A percentile compares a stretch with the other conserved stretches of the same genome.
Conservation (phyloP, 2,329 filamentous ascomycete genomes). For the Alternaria solani region DNA sequence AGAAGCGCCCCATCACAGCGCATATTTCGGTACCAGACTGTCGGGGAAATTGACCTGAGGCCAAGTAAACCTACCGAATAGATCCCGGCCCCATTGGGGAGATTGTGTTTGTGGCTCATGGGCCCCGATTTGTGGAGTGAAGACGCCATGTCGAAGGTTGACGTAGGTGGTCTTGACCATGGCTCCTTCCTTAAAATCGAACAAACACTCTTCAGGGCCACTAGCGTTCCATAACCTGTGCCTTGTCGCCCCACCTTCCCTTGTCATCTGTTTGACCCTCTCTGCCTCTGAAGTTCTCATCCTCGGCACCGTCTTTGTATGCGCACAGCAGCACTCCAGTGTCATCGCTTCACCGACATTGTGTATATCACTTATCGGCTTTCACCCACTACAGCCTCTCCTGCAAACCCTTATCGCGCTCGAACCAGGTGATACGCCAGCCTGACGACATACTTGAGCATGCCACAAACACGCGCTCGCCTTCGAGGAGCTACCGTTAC, state of each 20-base stretch:
- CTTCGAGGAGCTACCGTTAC: background rate
- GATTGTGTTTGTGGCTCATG: conserved; percentile 13
- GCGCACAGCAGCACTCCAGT: background rate
- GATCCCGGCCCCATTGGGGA: conserved; percentile 7
- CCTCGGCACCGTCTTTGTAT: background rate
- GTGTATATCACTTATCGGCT: conserved; percentile 2
- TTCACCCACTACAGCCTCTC: background rate
- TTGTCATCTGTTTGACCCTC: background rate
- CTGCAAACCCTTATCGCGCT: background rate
- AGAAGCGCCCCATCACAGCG: conserved; percentile 34
- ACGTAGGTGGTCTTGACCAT: conserved; percentile 13
- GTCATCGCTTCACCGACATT: conserved; percentile 4
- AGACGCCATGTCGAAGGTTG: conserved; percentile 6
- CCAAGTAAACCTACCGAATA: conserved; percentile 31
- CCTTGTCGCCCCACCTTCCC: conserved; percentile 5
- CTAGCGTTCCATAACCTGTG: conserved; percentile 7
- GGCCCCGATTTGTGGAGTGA: conserved; percentile 4
- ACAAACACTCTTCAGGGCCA: background rate
- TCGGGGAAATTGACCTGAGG: conserved; percentile 37
- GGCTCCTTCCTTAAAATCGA: conserved; percentile 5
- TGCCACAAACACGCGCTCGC: background rate
- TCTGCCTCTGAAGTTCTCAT: background rate
- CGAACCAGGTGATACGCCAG: background rate
- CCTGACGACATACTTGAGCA: background rate
- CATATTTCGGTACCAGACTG: conserved; percentile 44